Evolutionary conservation across 441 rosid species (phyloP), one percentile per base, ranked within the genome.

Genomic region (Manihot esculenta): DNA sequence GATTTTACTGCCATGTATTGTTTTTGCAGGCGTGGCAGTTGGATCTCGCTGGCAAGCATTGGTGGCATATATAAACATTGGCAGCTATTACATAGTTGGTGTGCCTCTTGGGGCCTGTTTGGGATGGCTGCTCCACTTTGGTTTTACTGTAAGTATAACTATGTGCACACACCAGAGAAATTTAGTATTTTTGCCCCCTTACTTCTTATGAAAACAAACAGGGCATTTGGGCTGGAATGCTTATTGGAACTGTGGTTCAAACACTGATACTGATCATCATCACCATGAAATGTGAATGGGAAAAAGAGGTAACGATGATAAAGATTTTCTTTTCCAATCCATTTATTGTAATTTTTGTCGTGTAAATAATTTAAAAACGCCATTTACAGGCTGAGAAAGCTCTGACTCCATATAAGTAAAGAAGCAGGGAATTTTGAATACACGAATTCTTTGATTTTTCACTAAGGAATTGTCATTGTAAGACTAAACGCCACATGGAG

Each of bases 181-280:
- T 63, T 35, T 6, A 12, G 30, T 33, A 65, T 65, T 27, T 65
- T 4, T 45, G 0, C 0, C 7, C 41, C 41, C 41, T 35, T 5
- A 35, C 0, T 35, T 0, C 41, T 35, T 6, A 14, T 62, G 47
- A 21, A 23, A 56, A 1, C 18, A 24, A 63, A 55, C 82, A 84
- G 85, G 89, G 89, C 35, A 68, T 87, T 51, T 87, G 86, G 88
- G 77, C 59, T 21, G 91, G 91, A 69, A 81, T 82, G 89, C 62
- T 85, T 0, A 58, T 74, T 41, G 91, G 88, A 76, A 84, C 85
- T 26, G 82, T 81, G 47, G 75, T 80, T 67, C 87, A 85, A 66
- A 87, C 88, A 3, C 48, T 75, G 56, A 75, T 80, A 47, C 78
- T 87, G 33, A 57, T 75, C 24, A 56, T 74, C 54, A 74, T 85